Evolutionary conservation across 345 rosid species (phyloP).

Genomic region (Melaleuca alternifolia): DNA sequence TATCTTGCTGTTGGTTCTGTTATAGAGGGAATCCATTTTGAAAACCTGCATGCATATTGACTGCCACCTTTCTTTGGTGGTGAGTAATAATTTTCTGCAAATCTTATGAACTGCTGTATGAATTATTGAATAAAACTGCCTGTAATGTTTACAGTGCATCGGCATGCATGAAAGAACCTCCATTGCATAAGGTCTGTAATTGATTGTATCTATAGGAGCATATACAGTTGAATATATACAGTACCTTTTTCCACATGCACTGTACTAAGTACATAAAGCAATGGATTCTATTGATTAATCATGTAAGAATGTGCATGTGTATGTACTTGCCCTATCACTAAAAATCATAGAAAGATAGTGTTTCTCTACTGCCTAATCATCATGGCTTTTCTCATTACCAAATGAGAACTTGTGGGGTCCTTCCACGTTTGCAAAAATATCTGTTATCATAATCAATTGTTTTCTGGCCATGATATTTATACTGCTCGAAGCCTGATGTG

Average conservation of each 20-base stretch:
- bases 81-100: neutral
- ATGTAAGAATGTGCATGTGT: neutral
- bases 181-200: neutral
- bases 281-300: neutral
- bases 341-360: neutral
- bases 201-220: neutral
- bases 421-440: neutral
- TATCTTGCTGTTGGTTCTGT: conserved; percentile 88
- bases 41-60: neutral
- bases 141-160: neutral
- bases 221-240: neutral
- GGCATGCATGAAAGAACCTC: neutral
- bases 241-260: neutral
- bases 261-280: neutral
- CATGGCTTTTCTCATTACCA: neutral
- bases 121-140: neutral
- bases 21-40: conserved; percentile 38
- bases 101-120: neutral
- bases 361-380: neutral
- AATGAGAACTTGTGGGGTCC: neutral
- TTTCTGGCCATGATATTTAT: neutral
- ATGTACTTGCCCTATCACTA: neutral
- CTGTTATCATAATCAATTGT: neutral
- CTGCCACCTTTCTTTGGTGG: neutral
- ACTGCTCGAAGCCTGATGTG: neutral